Conservation (phyloP, 179 eudicot species). For the Corrigiola litoralis region DNA sequence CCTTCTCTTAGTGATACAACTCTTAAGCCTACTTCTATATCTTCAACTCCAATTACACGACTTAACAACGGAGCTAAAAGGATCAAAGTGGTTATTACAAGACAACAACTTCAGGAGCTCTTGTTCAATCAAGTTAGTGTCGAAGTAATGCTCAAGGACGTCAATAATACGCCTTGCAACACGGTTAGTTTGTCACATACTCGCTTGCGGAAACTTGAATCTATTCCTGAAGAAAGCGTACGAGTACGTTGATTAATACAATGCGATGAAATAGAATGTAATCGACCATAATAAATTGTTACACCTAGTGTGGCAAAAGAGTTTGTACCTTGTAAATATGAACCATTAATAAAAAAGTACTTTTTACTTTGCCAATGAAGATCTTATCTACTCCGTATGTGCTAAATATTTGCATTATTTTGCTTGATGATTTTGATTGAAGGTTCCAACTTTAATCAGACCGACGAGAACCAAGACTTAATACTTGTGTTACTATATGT, state of each 20-base stretch:
- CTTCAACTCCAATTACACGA: not conserved
- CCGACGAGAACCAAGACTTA: no score
- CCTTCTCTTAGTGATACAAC: conserved; percentile 13
- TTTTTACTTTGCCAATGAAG: no score
- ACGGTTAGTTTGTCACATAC: not conserved
- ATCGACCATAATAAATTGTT: not conserved
- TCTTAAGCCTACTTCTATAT: not conserved
- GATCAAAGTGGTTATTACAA: conserved; percentile 64
- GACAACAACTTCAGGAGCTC: conserved; percentile 49
- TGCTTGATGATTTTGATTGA: no score
- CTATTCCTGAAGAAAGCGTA: conserved; percentile 38
- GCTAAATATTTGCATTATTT: no score
- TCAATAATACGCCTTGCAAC: conserved; percentile 6
- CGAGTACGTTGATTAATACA: not conserved
- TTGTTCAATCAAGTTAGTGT: conserved; percentile 27
- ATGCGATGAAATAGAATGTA: not conserved
- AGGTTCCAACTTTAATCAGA: no score
- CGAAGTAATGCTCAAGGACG: conserved; percentile 25
- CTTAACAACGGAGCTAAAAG: conserved; percentile 27
- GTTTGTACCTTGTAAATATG: not conserved
- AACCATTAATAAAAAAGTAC: not conserved
- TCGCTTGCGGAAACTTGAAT: conserved; percentile 31
- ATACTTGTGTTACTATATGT: no score
- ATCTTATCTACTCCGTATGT: not conserved
- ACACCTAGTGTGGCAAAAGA: not conserved